Conservation (phyloP, 331 rosid species). For the Pyracantha coccinea region DNA sequence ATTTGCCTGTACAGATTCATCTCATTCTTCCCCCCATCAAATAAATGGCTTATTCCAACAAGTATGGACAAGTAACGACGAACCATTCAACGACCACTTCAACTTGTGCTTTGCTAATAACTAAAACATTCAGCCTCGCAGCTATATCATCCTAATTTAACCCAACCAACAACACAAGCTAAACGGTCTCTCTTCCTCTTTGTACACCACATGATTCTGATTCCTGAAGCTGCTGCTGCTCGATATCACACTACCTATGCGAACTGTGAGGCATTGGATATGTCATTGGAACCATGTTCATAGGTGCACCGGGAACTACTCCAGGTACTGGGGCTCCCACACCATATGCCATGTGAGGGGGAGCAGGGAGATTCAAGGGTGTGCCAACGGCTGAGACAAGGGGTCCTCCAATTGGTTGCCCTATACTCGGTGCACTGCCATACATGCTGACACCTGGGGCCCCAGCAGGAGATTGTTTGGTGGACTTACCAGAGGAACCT, state of each 20-base stretch:
- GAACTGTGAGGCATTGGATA: conserved; percentile 68
- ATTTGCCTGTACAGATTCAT: conserved; percentile 23
- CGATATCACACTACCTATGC: conserved; percentile 45
- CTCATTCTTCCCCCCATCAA: conserved; percentile 10
- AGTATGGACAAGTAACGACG: conserved; percentile 21
- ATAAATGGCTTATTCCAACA: conserved; percentile 31
- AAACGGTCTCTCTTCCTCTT: conserved; percentile 25
- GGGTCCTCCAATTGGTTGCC: conserved; percentile 80
- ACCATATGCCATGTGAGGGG: conserved; percentile 59
- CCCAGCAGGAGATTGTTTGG: conserved; percentile 44
- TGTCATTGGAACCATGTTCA: conserved; percentile 58
- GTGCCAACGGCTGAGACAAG: conserved; percentile 86
- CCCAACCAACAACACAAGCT: conserved; percentile 22
- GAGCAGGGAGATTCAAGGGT: conserved; percentile 52
- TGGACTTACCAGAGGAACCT: conserved; percentile 43
- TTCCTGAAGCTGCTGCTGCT: neutral
- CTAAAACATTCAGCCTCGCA: conserved; percentile 15
- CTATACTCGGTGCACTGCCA: conserved; percentile 52
- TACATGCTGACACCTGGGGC: conserved; percentile 51
- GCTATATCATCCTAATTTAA: conserved; percentile 21
- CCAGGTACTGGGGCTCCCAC: conserved; percentile 55
- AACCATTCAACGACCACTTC: conserved; percentile 16
- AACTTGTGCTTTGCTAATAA: conserved; percentile 23
- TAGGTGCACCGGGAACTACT: conserved; percentile 70
- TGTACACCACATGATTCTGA: conserved; percentile 37